Conservation (phyloP, 495 filamentous ascomycete species). For the Hyaloscypha finlandica region DNA sequence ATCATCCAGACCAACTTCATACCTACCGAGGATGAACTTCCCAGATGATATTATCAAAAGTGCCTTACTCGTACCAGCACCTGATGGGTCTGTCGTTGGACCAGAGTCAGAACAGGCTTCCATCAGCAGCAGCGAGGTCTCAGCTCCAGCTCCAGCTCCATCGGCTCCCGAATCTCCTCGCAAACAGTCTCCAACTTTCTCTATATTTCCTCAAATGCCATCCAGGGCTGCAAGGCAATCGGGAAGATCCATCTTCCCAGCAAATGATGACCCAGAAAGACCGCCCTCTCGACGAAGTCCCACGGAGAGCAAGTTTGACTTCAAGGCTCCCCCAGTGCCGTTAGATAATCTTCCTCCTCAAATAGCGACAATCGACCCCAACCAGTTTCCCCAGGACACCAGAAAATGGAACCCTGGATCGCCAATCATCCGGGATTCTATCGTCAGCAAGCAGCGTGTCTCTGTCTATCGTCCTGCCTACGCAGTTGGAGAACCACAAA, state of each 20-base stretch:
- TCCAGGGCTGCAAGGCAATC: constrained; percentile 11
- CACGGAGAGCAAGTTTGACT: background rate
- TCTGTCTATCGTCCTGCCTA: constrained; percentile 17
- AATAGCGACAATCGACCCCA: background rate
- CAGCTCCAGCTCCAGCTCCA: background rate
- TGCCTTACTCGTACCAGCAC: constrained; percentile 9
- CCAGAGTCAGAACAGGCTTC: constrained; percentile 22
- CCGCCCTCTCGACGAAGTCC: constrained; percentile 2
- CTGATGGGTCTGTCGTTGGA: background rate
- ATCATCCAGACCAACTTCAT: constrained; percentile 16
- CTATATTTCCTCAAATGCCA: background rate
- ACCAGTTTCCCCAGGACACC: constrained; percentile 19
- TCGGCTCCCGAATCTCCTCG: background rate
- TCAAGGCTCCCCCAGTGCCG: constrained; percentile 1
- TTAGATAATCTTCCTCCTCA: constrained; percentile 12
- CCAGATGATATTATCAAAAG: constrained; percentile 13
- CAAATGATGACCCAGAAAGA: background rate
- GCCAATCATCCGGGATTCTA: constrained; percentile 26
- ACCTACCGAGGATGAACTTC: constrained; percentile 22
- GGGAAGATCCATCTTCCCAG: constrained; percentile 19
- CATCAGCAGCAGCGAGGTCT: constrained; percentile 13
- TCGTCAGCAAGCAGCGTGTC: constrained; percentile 22
- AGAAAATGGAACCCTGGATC: constrained; percentile 10
- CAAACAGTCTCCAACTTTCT: background rate
- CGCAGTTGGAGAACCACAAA: background rate